Conservation (phyloP, 768 basidiomycete species). For the Botryobasidium botryosum region DNA sequence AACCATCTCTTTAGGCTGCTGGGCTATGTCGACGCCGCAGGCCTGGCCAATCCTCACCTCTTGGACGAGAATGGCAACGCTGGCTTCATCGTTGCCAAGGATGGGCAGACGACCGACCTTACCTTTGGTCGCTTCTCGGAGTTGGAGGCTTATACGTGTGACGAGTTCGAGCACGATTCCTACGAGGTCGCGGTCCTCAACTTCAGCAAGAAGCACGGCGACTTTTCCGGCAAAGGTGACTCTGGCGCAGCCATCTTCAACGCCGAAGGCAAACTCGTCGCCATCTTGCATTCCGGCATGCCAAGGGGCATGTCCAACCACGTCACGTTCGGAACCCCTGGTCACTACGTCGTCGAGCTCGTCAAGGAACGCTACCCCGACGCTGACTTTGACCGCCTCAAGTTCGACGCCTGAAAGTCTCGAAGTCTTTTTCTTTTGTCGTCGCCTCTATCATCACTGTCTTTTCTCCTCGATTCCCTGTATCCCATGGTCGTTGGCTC, state of each 20-base stretch:
- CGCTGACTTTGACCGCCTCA: slow-evolving; percentile 8
- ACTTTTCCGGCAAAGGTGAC: slow-evolving; percentile 12
- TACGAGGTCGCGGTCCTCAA: slow-evolving; percentile 11
- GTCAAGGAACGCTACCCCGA: slow-evolving; percentile 10
- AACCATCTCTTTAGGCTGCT: slow-evolving; percentile 9
- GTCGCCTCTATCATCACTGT: background rate
- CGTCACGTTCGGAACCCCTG: slow-evolving; percentile 12
- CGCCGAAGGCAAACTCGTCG: slow-evolving; percentile 10
- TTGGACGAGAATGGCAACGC: slow-evolving; percentile 11
- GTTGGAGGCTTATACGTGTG: slow-evolving; percentile 8
- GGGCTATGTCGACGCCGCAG: slow-evolving; percentile 8
- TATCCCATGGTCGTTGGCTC: background rate
- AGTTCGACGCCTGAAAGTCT: background rate
- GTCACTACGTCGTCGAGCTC: slow-evolving; percentile 7
- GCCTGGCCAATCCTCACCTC: slow-evolving; percentile 8
- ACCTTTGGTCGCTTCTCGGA: slow-evolving; percentile 10
- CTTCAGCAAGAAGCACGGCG: slow-evolving; percentile 1
- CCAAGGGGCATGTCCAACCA: slow-evolving; percentile 7
- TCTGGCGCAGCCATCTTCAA: slow-evolving; percentile 11
- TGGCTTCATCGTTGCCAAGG: slow-evolving; percentile 10
- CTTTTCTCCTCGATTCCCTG: background rate
- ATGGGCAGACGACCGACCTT: slow-evolving; percentile 10
- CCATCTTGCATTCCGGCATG: slow-evolving; percentile 9
- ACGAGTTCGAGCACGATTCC: slow-evolving; percentile 3
- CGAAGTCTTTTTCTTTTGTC: background rate